Evolutionary conservation across 371 early-diverging fungal species (phyloP), one percentile per base, ranked within the genome.

Genomic region (Lichtheimia hyalospora): DNA sequence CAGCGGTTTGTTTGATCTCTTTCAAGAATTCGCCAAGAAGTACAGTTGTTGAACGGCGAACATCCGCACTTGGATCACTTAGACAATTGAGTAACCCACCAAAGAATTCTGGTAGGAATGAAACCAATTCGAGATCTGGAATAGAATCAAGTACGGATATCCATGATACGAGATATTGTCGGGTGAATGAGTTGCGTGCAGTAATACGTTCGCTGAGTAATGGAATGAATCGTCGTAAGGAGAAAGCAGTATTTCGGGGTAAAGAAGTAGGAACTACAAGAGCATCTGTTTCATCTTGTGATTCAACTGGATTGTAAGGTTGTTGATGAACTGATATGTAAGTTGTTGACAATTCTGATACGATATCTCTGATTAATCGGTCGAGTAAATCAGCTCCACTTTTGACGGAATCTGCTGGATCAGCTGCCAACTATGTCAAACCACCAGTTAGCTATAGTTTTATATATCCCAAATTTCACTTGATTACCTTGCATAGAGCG

Each of bases 111-210:
- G 95, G 96, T 6, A 97, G 67, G 67, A 87, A 92, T 0, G 82
- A 81, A 14, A 96, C 88, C 18, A 97, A 73, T 58, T 95, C 96
- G 14, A 96, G 75, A 24, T 94, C 95, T 0, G 96, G 97, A 12
- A 96, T 87, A 0, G 92, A 87, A 60, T 93, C 90, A 16, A 97
- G 70, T 0, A 93, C 87, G 2, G 83, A 74, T 41, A 97, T 89
- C 97, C 97, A 97, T 48, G 89, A 86, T 7, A 97, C 91, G 15
- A 97, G 82, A 70, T 93, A 96, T 60, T 88, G 87, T 10, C 97
- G 84, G 4, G 93, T 88, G 55, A 84, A 85, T 1, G 96, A 90
- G 67, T 93, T 93, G 53, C 89, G 74, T 12, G 91, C 88, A 64
- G 91, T 85, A 64, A 96, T 90, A 14, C 96, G 88, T 63, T 94